Evolutionary conservation across 2,329 filamentous ascomycete species (phyloP), one percentile per base, ranked within the genome.

Genomic region (Stylonectria norvegica): DNA sequence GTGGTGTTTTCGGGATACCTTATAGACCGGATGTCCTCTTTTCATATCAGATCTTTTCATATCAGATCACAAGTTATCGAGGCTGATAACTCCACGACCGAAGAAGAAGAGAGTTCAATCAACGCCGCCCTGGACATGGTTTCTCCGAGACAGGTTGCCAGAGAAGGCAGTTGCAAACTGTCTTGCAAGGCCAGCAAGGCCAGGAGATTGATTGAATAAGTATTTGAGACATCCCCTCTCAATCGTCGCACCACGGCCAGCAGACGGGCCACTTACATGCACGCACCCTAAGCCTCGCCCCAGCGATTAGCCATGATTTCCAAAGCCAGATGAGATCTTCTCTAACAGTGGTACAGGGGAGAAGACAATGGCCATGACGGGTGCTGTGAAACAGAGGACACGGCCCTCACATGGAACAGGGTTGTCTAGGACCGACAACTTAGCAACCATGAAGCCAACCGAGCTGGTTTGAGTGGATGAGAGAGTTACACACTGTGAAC

Each of bases 331-430:
- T 57, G 51, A 57, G 50, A 63, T 59, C 44, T 59, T 61, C 44
- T 54, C 45, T 55, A 36, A 60, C 60, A 57, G 64, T 66, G 38
- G 35, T 55, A 66, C 64, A 47, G 37, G 35, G 37, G 35, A 45
- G 40, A 52, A 52, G 50, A 51, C 48, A 56, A 56, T 45, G 49
- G 47, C 49, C 48, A 58, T 64, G 63, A 66, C 59, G 63, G 65
- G 55, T 61, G 61, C 48, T 55, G 68, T 69, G 60, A 46, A 43
- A 66, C 55, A 22, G 30, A 35, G 36, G 23, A 38, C 33, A 45
- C 47, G 40, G 34, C 28, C 37, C 25, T 29, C 30, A 31, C 36
- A 44, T 52, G 18, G 43, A 38, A 52, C 50, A 48, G 23, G 34
- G 36, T 47, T 47, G 33, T 47, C 42, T 42, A 44, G 47, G 48